These are phyloP conservation scores for Dacryopinax primogenitus DNA, from an alignment of 768 basidiomycete species.

Conservation along the genomic window DNA sequence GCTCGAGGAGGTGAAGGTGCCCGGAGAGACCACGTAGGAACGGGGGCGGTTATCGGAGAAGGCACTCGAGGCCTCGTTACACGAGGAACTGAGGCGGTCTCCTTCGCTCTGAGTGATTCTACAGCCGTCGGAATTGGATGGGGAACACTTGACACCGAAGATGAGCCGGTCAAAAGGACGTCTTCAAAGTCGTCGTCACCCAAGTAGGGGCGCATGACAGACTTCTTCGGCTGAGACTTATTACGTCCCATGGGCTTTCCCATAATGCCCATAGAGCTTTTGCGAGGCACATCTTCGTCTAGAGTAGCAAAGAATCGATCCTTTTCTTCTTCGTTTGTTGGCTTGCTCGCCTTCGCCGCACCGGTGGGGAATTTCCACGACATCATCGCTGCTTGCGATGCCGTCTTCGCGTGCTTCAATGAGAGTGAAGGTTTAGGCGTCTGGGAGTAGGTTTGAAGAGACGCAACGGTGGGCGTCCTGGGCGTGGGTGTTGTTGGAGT, in stretches of 20 bases:
- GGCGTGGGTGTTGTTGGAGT: background rate
- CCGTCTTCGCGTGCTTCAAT: background rate
- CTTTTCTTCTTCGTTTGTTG: background rate
- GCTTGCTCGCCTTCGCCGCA: background rate
- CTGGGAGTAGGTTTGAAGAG: background rate
- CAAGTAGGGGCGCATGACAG: background rate
- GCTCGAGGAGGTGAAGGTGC: background rate
- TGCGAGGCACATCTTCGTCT: background rate
- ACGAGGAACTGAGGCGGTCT: background rate
- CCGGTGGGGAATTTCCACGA: background rate
- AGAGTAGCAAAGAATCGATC: background rate
- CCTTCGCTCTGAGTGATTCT: too few relatives aligned
- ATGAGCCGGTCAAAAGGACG: background rate
- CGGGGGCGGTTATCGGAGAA: background rate
- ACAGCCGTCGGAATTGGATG: too few relatives aligned
- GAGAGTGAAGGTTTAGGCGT: background rate
- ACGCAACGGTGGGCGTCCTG: background rate
- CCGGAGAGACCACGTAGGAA: background rate
- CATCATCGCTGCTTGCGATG: background rate
- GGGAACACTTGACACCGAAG: too few relatives aligned
- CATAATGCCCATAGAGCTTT: background rate
- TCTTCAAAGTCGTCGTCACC: conserved; percentile 4
- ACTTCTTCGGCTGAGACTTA: background rate
- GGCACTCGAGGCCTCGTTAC: background rate
- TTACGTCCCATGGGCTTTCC: conserved; percentile 1